Conservation (phyloP, 2,329 filamentous ascomycete genomes). For the Trichoderma asperellum region DNA sequence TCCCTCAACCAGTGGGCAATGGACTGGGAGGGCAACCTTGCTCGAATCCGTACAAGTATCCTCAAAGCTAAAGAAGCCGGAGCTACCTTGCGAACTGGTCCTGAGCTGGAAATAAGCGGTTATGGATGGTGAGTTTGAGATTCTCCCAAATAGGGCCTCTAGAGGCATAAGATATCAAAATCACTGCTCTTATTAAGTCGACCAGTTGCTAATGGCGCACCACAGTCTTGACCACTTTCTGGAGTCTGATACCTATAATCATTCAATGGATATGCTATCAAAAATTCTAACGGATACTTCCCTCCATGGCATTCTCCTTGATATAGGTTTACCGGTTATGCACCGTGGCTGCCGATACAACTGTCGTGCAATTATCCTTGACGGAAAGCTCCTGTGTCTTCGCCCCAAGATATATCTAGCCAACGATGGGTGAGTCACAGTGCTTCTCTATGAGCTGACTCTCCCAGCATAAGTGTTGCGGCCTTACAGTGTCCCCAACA, state of each 20-base stretch:
- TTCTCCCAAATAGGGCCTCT: background rate
- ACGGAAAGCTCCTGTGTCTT: conserved; percentile 71
- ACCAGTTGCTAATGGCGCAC: background rate
- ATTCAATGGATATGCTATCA: conserved; percentile 41
- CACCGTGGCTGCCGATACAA: conserved; percentile 37
- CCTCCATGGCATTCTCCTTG: conserved; percentile 46
- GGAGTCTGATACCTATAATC: conserved; percentile 47
- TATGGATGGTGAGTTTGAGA: conserved; percentile 38
- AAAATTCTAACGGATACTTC: conserved; percentile 41
- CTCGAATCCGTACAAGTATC: conserved; percentile 67
- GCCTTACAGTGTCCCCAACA: background rate
- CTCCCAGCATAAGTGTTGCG: too few relatives aligned
- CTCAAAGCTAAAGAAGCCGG: conserved; percentile 61
- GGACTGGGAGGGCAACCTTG: conserved; percentile 60
- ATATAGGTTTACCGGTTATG: conserved; percentile 49
- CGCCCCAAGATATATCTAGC: conserved; percentile 66
- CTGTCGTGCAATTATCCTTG: conserved; percentile 38
- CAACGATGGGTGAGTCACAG: conserved; percentile 38
- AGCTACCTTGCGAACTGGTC: conserved; percentile 65
- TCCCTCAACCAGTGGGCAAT: conserved; percentile 21
- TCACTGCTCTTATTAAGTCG: background rate
- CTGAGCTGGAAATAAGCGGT: conserved; percentile 53
- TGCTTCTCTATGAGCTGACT: background rate
- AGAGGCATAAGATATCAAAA: background rate
- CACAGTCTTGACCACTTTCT: conserved; percentile 64